Conservation (phyloP, 257 asterid genomes). For the Forsythia suspensa region DNA sequence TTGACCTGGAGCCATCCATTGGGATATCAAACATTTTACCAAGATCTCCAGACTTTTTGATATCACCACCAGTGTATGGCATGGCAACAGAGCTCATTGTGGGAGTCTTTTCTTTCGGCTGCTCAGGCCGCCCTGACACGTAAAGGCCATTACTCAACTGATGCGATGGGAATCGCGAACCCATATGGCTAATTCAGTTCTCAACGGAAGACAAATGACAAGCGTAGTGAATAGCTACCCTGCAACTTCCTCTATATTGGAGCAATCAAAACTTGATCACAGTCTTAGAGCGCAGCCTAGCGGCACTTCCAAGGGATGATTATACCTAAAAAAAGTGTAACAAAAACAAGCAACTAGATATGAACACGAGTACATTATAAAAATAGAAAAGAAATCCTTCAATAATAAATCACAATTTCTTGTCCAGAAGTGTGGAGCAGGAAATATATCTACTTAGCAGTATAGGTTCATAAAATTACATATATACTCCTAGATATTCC, state of each 20-base stretch:
- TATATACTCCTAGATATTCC: background rate
- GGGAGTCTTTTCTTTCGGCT: conserved; percentile 56
- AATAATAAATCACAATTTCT: no score
- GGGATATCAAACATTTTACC: conserved; percentile 85
- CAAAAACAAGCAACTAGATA: conserved; percentile 3
- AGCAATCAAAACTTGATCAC: background rate
- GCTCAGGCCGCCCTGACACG: conserved; percentile 83
- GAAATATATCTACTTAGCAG: background rate
- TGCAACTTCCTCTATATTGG: conserved; percentile 6
- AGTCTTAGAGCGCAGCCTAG: conserved; percentile 21
- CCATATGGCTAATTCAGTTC: conserved; percentile 37
- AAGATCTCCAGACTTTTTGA: conserved; percentile 75
- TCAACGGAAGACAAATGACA: conserved; percentile 23
- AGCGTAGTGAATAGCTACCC: conserved; percentile 8
- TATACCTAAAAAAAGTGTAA: conserved; percentile 31
- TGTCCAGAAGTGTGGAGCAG: no score
- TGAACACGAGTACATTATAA: no score
- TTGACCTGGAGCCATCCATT: conserved; percentile 51
- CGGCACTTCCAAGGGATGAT: conserved; percentile 13
- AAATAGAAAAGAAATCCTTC: no score
- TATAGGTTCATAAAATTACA: background rate
- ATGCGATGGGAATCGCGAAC: conserved; percentile 81
- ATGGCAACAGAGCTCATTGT: conserved; percentile 60
- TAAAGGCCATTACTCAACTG: conserved; percentile 73
- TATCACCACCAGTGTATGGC: conserved; percentile 88